Percentiles rank a stretch among this genome's conserved stretches.
Evolutionary conservation across 2,329 filamentous ascomycete species (phyloP).

Genomic region (Colletotrichum sp.): DNA sequence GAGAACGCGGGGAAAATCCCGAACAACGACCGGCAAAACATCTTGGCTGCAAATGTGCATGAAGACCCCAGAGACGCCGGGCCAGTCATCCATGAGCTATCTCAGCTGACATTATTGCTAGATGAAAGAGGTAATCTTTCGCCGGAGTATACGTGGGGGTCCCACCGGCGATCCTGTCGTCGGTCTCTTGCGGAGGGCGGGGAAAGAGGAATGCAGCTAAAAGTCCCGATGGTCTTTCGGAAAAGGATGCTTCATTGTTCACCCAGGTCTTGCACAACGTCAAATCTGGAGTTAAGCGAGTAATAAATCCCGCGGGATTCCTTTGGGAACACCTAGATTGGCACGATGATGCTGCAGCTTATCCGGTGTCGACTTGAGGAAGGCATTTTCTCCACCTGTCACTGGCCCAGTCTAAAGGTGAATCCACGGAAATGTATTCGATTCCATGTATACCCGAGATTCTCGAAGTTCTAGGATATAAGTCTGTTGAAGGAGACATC

Average conservation of each 20-base stretch:
- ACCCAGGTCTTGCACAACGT: too few species aligned
- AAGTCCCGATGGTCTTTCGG: neutral
- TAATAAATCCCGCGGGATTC: too few species aligned
- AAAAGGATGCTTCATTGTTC: too few species aligned
- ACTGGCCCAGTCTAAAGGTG: fast-evolving
- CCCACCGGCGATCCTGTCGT: neutral
- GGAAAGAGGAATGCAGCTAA: neutral
- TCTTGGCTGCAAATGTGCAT: neutral
- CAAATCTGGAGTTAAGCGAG: too few species aligned
- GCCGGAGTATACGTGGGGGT: neutral
- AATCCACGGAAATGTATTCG: too few species aligned
- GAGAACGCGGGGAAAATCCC: neutral
- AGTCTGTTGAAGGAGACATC: too few species aligned
- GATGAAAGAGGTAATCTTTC: neutral
- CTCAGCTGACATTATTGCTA: neutral
- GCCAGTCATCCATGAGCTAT: neutral
- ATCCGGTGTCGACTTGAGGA: too few species aligned
- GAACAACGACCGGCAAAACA: neutral
- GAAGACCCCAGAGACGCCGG: neutral
- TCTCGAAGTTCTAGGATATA: too few species aligned
- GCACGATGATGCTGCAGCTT: too few species aligned
- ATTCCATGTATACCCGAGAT: too few species aligned
- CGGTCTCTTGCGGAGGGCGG: neutral
- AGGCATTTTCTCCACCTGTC: too few species aligned
- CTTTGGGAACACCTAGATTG: too few species aligned